Conservation (phyloP, 2,329 filamentous ascomycete genomes). For the Aspergillus ochraceus region DNA sequence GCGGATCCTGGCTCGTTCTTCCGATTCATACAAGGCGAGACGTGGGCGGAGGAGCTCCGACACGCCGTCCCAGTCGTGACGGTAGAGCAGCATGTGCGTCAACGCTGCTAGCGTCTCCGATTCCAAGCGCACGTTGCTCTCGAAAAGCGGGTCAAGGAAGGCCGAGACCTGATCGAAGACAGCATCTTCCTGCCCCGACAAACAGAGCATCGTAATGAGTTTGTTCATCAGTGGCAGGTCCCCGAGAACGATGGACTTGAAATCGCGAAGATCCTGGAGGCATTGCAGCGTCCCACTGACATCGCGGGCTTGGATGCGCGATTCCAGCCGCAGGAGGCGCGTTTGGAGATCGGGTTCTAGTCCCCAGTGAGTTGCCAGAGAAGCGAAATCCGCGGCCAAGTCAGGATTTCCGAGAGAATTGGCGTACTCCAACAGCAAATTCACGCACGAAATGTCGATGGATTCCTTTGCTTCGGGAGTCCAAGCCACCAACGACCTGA, state of each 20-base stretch:
- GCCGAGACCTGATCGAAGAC: constrained; percentile 70
- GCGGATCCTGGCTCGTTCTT: constrained; percentile 67
- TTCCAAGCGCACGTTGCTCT: constrained; percentile 67
- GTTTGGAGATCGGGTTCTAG: constrained; percentile 70
- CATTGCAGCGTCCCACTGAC: constrained; percentile 60
- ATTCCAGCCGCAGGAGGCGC: constrained; percentile 71
- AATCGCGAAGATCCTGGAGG: constrained; percentile 54
- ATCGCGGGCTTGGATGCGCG: constrained; percentile 72
- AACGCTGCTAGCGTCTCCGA: constrained; percentile 73
- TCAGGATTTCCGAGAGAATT: constrained; percentile 69
- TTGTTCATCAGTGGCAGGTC: constrained; percentile 67
- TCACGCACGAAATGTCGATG: constrained; percentile 72
- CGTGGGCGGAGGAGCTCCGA: constrained; percentile 79
- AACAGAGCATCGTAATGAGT: constrained; percentile 69
- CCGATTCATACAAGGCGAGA: constrained; percentile 36
- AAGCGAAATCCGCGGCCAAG: constrained; percentile 71
- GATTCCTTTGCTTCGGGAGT: constrained; percentile 46
- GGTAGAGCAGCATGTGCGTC: constrained; percentile 70
- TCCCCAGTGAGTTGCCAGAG: constrained; percentile 63
- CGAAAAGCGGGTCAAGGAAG: constrained; percentile 71
- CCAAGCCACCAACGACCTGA: constrained; percentile 62
- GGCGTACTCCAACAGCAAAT: constrained; percentile 71
- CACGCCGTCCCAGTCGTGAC: constrained; percentile 75
- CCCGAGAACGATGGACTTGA: constrained; percentile 56
- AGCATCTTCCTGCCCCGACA: constrained; percentile 51